Percentiles rank a stretch among this genome's conserved stretches.
These are phyloP conservation scores for Chalara sp. DNA, from an alignment of 2,329 filamentous ascomycete species.

Conservation along the genomic window DNA sequence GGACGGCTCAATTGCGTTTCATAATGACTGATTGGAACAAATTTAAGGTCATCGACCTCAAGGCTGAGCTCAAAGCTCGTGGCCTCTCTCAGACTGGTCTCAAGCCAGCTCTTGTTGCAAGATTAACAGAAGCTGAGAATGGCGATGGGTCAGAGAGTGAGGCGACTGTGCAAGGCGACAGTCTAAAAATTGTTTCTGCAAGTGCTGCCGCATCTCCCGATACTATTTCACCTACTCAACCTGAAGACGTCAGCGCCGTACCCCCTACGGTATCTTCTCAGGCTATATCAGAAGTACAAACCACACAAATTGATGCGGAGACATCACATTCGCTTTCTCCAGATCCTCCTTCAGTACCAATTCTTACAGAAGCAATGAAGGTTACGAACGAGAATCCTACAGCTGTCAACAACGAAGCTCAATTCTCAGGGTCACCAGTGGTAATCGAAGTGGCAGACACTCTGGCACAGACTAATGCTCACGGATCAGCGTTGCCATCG, in stretches of 20 bases:
- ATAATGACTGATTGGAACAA: conserved; percentile 46
- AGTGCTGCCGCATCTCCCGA: conserved; percentile 19
- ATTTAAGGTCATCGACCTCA: conserved; percentile 70
- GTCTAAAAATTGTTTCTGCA: conserved; percentile 11
- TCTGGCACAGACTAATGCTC: conserved; percentile 11
- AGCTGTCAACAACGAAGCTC: background rate
- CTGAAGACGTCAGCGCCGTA: background rate
- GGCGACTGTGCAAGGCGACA: conserved; percentile 21
- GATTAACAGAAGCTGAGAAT: conserved; percentile 43
- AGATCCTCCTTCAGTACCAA: background rate
- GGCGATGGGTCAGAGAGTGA: conserved; percentile 28
- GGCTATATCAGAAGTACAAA: background rate
- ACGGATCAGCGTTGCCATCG: conserved; percentile 13
- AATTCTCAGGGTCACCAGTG: background rate
- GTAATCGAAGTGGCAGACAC: conserved; percentile 3
- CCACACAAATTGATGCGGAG: background rate
- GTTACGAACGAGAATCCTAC: background rate
- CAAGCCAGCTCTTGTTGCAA: conserved; percentile 64
- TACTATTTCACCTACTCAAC: conserved; percentile 9
- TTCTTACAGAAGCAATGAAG: background rate
- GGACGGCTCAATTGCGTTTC: background rate
- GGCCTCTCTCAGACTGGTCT: conserved; percentile 64
- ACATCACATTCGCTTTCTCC: background rate
- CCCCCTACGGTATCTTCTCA: background rate
- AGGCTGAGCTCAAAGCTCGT: conserved; percentile 65